Conservation (phyloP, 495 filamentous ascomycete species). For the Letharia lupina region DNA sequence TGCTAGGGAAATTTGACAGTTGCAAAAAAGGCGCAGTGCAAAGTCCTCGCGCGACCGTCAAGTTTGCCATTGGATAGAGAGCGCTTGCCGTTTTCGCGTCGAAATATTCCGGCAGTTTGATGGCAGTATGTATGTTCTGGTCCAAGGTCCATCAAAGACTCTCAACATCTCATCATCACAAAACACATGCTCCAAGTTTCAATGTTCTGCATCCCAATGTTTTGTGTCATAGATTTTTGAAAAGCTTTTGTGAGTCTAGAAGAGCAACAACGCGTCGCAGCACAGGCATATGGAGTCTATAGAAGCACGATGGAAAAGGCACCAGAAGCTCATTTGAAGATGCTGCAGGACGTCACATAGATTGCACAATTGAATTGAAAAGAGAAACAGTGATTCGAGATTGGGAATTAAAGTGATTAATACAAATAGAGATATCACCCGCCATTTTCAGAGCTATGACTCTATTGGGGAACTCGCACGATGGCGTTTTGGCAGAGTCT, state of each 20-base stretch:
- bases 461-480: slow-evolving; percentile 15
- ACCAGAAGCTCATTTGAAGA: background rate
- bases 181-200: background rate
- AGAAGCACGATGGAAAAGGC: slow-evolving; percentile 6
- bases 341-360: slow-evolving; percentile 5
- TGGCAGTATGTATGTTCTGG: slow-evolving; percentile 1
- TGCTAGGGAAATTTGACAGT: slow-evolving; percentile 46
- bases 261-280: slow-evolving; percentile 7
- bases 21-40: slow-evolving; percentile 62
- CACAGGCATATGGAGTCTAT: background rate
- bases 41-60: slow-evolving; percentile 32
- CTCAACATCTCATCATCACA: slow-evolving; percentile 8
- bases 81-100: background rate
- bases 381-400: background rate
- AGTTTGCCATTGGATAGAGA: slow-evolving; percentile 21
- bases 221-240: background rate
- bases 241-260: too few species aligned
- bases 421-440: slow-evolving; percentile 9
- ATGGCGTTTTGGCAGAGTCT: slow-evolving; percentile 9
- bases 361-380: background rate
- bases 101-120: background rate
- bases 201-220: background rate
- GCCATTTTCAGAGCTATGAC: slow-evolving; percentile 11
- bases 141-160: slow-evolving; percentile 4
- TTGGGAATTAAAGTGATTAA: slow-evolving; percentile 12